A percentile compares a stretch with the other conserved stretches of the same genome.
phyloP scores from a whole-genome alignment of 148 eudicot genomes.

The Pharnaceum exiguum region DNA sequence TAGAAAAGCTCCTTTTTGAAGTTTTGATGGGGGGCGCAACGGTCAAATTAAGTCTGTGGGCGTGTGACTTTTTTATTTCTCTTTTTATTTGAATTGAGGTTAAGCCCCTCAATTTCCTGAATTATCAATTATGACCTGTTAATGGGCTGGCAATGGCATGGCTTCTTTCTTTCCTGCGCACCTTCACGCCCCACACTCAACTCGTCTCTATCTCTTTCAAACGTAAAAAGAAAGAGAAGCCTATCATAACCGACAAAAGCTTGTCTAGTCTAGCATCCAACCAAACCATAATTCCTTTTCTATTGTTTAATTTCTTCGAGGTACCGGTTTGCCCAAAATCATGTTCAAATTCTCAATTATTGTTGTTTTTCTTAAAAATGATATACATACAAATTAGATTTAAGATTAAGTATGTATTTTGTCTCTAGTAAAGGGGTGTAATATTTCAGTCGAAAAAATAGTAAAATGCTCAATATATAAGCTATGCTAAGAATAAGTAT shows the following conservation, averaged over 20 bases:
- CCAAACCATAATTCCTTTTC: not conserved
- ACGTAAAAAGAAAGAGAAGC: not conserved
- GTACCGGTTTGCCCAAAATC: too few relatives aligned
- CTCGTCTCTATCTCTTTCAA: slow-evolving; percentile 7
- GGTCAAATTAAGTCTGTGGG: slow-evolving; percentile 28
- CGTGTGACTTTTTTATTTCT: slow-evolving; percentile 19
- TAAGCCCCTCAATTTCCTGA: not conserved
- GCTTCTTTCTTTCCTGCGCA: not conserved
- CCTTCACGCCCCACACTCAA: not conserved
- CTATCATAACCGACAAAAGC: slow-evolving; percentile 34
- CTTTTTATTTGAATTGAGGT: too few relatives aligned
- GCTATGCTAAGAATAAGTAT: too few relatives aligned
- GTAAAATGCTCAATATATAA: too few relatives aligned
- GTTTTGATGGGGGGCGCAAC: slow-evolving; percentile 13
- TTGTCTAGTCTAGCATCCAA: slow-evolving; percentile 8
- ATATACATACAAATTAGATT: too few relatives aligned
- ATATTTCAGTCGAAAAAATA: too few relatives aligned
- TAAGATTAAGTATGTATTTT: too few relatives aligned
- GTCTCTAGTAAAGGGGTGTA: too few relatives aligned
- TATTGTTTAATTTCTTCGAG: not conserved
- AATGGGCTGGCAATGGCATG: slow-evolving; percentile 34
- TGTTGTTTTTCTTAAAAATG: too few relatives aligned
- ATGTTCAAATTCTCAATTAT: too few relatives aligned
- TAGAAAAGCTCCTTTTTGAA: not conserved
- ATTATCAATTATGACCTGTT: slow-evolving; percentile 28